Conservation (phyloP, 345 rosid genomes). For the Clausena lansium region DNA sequence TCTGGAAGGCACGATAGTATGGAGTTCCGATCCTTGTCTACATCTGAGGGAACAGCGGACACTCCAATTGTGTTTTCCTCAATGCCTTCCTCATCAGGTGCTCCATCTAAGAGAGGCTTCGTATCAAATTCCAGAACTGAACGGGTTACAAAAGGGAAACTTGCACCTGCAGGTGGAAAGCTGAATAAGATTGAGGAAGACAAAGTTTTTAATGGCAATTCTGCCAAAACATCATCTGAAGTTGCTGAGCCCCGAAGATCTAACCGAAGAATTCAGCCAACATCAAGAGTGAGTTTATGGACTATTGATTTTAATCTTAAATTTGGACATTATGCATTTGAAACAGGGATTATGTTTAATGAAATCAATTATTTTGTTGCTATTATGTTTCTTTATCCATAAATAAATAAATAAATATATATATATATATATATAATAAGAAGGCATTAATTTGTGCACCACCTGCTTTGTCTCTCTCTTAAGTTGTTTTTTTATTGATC, state of each 20-base stretch:
- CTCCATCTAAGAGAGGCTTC: slow-evolving; percentile 38
- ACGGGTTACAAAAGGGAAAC: slow-evolving; percentile 42
- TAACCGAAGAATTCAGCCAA: slow-evolving; percentile 89
- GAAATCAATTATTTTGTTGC: neutral
- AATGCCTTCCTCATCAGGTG: slow-evolving; percentile 32
- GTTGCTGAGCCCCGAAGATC: slow-evolving; percentile 87
- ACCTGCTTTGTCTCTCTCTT: neutral
- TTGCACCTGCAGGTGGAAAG: slow-evolving; percentile 43
- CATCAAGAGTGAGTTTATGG: slow-evolving; percentile 74
- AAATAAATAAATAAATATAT: neutral
- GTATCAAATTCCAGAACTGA: slow-evolving; percentile 36
- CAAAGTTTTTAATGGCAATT: slow-evolving; percentile 33
- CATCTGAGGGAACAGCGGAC: slow-evolving; percentile 42
- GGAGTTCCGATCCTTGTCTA: slow-evolving; percentile 40
- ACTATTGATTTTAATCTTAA: neutral
- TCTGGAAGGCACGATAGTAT: slow-evolving; percentile 36
- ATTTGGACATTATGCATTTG: neutral
- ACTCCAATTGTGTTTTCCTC: slow-evolving; percentile 55
- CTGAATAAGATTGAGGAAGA: slow-evolving; percentile 55
- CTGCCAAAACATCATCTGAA: slow-evolving; percentile 42
- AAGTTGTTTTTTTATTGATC: neutral
- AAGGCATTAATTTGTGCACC: neutral
- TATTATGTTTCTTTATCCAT: neutral
- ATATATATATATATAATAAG: no score
- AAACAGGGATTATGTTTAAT: neutral